Evolutionary conservation across 495 filamentous ascomycete genomes (phyloP), one percentile per base, ranked within the genome.

Genomic region (Thozetella sp.): DNA sequence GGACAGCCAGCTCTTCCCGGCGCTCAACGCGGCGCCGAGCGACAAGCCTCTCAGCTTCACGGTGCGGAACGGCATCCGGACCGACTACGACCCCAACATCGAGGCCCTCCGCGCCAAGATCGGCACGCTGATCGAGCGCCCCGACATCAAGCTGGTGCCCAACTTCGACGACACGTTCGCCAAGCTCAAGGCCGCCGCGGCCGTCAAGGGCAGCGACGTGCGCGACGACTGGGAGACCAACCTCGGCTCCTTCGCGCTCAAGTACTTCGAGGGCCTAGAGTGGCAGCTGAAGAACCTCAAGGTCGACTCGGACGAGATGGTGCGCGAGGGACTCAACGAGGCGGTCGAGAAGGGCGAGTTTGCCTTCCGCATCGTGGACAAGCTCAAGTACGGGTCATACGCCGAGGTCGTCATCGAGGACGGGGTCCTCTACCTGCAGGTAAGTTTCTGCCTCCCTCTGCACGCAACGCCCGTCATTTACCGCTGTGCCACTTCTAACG

Each of bases 121-220:
- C 45, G 72, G 59, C 45, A 67, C 63, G 51, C 51, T 75, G 17
- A 70, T 85, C n/a, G 67, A 65, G 54, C 69, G 53, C n/a, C 58
- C 62, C 12, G 70, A 74, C 25, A 68, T 82, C 56, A 72, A 68
- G 37, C 61, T 83, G 15, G 72, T 61, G 37, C 75, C 78, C 37
- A 75, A 73, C 53, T 84, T 85, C 58, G 77, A 86, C 57, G 66
- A 67, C 25, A 67, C 70, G 40, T 79, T 82, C 65, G 72, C 77
- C 64, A 76, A 75, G 75, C 71, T 88, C 25, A 59, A 57, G 45
- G 63, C 61, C n/a, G 61, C 59, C 3, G 61, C 54, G 53, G 65
- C 64, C 40, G 51, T 17, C 25, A 63, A 70, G 55, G 53, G 57
- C 30, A 64, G 48, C 52, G 54, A 53, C 0, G 45, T 78, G 2